Conservation (phyloP, 805 yeast genomes). For the Starmerella asiatica region DNA sequence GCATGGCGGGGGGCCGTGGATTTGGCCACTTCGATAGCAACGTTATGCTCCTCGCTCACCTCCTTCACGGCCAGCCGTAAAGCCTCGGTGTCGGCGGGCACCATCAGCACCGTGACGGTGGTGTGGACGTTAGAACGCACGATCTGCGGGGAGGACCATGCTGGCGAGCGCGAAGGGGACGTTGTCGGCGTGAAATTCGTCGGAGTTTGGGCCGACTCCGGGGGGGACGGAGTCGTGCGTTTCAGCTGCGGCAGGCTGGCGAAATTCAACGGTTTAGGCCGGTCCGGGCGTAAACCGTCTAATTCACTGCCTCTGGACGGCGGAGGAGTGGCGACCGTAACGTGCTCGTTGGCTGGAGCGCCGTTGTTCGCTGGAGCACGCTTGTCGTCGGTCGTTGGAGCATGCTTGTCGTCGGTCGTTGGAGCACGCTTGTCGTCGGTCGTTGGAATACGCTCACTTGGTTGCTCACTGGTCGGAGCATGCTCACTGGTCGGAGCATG, state of each 20-base stretch:
- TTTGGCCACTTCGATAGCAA: constrained; percentile 14
- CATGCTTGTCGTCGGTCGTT: too few relatives aligned
- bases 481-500: too few relatives aligned
- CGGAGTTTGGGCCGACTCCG: not conserved
- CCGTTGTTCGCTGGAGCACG: too few relatives aligned
- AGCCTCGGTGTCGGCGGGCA: constrained; percentile 1
- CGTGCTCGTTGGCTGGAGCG: too few relatives aligned
- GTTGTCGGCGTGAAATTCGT: not conserved
- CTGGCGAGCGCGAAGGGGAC: not conserved
- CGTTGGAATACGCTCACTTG: too few relatives aligned
- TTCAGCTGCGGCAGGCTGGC: constrained; percentile 10
- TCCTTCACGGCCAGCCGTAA: constrained; percentile 7
- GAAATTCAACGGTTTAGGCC: too few relatives aligned
- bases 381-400: too few relatives aligned
- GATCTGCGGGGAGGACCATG: not conserved
- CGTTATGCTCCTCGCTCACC: constrained; percentile 5
- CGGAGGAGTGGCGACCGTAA: too few relatives aligned
- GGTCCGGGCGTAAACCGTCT: too few relatives aligned
- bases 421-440: too few relatives aligned
- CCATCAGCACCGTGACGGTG: constrained; percentile 4
- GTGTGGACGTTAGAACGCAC: constrained; percentile 1
- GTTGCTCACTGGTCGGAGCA: too few relatives aligned
- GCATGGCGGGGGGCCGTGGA: constrained; percentile 11
- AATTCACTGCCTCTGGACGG: too few relatives aligned
- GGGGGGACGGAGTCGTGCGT: not conserved